A percentile compares a stretch with the other conserved stretches of the same genome.
phyloP scores from a whole-genome alignment of 164 flowering plant genomes.

The Nelumbo lutea region DNA sequence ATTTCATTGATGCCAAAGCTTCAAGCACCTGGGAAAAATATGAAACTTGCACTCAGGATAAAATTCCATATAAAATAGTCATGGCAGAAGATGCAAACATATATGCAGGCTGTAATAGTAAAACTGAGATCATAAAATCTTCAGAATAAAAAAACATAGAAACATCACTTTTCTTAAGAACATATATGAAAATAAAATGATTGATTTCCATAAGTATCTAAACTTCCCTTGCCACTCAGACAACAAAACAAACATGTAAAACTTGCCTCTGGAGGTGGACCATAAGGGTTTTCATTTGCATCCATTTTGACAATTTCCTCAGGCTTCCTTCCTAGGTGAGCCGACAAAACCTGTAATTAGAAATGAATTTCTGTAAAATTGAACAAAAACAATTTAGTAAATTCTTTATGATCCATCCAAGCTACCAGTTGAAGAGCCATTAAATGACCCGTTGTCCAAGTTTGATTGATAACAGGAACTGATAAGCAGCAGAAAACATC shows the following conservation, averaged over 20 bases:
- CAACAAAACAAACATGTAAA: background rate
- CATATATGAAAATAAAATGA: too few relatives aligned
- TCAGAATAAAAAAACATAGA: background rate
- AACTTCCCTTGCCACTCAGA: background rate
- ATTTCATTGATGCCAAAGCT: conserved; percentile 79
- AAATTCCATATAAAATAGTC: conserved; percentile 4
- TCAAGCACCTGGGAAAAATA: conserved; percentile 64
- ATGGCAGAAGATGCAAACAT: conserved; percentile 3
- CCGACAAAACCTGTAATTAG: conserved; percentile 67
- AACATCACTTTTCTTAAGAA: background rate
- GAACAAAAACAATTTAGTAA: background rate
- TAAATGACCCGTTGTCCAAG: too few relatives aligned
- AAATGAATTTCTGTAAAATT: conserved; percentile 6
- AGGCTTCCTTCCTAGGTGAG: conserved; percentile 86
- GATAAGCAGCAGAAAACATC: background rate
- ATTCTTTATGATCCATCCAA: background rate
- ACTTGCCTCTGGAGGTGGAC: conserved; percentile 99
- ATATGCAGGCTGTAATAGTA: background rate
- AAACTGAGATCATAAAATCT: conserved; percentile 3
- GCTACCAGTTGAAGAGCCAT: background rate
- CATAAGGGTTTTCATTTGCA: conserved; percentile 99
- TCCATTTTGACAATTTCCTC: conserved; percentile 94
- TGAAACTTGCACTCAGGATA: conserved; percentile 24
- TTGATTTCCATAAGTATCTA: background rate
- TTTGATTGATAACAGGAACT: background rate